Conservation (phyloP, 2,329 filamentous ascomycete species). For the Aspergillus glaucus region DNA sequence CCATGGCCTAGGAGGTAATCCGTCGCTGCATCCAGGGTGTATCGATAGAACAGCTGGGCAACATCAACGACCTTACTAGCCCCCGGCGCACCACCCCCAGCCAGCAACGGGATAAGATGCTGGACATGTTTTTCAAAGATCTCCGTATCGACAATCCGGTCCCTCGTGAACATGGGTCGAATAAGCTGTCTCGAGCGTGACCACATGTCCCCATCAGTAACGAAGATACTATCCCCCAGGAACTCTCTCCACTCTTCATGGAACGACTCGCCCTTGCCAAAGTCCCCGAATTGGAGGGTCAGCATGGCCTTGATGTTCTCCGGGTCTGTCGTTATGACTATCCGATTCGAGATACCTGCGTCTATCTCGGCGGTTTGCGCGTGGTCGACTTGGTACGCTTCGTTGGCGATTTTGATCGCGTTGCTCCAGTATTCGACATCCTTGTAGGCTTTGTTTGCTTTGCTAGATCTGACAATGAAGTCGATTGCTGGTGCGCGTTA, state of each 20-base stretch:
- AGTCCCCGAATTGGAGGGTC: conserved; percentile 80
- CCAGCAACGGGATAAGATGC: conserved; percentile 63
- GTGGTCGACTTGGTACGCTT: conserved; percentile 21
- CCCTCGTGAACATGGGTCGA: conserved; percentile 78
- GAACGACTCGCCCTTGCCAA: conserved; percentile 70
- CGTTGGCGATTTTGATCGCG: conserved; percentile 39
- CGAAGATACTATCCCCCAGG: conserved; percentile 77
- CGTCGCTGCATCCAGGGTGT: conserved; percentile 76
- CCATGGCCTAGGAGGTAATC: conserved; percentile 77
- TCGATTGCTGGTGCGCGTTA: conserved; percentile 53
- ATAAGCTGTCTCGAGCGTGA: conserved; percentile 77
- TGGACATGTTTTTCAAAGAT: conserved; percentile 77
- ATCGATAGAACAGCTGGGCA: conserved; percentile 72
- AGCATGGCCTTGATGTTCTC: conserved; percentile 89
- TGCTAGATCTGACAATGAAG: conserved; percentile 54
- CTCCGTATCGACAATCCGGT: conserved; percentile 75
- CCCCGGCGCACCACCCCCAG: conserved; percentile 34
- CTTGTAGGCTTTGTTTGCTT: conserved; percentile 46
- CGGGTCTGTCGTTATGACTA: conserved; percentile 71
- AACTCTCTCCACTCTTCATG: conserved; percentile 71
- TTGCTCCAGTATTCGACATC: conserved; percentile 58
- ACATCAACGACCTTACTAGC: conserved; percentile 56
- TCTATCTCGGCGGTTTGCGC: conserved; percentile 25
- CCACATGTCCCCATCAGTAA: conserved; percentile 75
- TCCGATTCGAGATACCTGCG: conserved; percentile 38